A percentile compares a stretch with the other conserved stretches of the same genome.
phyloP scores from a whole-genome alignment of 164 flowering plant species.

The Chloranthus sessilifolius region DNA sequence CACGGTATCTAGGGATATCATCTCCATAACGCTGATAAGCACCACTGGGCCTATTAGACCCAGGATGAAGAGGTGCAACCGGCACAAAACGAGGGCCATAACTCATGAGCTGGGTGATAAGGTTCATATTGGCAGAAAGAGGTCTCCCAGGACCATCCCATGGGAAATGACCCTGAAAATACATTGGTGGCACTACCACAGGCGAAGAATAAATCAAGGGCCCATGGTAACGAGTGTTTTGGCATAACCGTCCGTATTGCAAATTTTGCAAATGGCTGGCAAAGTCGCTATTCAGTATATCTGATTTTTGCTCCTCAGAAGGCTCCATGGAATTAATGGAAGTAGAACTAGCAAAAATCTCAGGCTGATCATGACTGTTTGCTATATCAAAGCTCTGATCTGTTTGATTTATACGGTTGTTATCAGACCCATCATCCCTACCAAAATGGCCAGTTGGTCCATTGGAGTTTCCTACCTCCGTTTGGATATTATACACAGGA shows the following conservation, averaged over 20 bases:
- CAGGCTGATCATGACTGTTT: slow-evolving; percentile 42
- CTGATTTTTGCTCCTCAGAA: slow-evolving; percentile 49
- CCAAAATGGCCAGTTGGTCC: slow-evolving; percentile 41
- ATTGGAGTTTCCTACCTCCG: slow-evolving; percentile 47
- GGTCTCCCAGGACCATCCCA: slow-evolving; percentile 98
- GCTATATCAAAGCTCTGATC: slow-evolving; percentile 45
- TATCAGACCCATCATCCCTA: slow-evolving; percentile 44
- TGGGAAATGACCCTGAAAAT: slow-evolving; percentile 74
- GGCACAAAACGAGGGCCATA: slow-evolving; percentile 72
- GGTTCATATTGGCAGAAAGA: slow-evolving; percentile 44
- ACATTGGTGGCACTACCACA: slow-evolving; percentile 64
- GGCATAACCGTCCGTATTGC: slow-evolving; percentile 83
- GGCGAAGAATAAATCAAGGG: slow-evolving; percentile 63
- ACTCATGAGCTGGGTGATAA: slow-evolving; percentile 51
- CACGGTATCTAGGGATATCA: slow-evolving; percentile 83
- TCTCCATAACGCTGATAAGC: slow-evolving; percentile 64
- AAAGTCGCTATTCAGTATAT: slow-evolving; percentile 90
- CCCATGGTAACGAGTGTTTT: slow-evolving; percentile 40
- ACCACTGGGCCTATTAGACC: slow-evolving; percentile 51
- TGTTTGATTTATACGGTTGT: slow-evolving; percentile 25
- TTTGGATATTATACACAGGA: slow-evolving; percentile 59
- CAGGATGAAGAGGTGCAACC: slow-evolving; percentile 63
- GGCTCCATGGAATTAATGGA: slow-evolving; percentile 32
- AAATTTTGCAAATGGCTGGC: slow-evolving; percentile 81
- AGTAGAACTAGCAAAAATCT: slow-evolving; percentile 26